Base-by-base conservation (phyloP, 306 rosid species). In the Carpinus fangiana region DNA sequence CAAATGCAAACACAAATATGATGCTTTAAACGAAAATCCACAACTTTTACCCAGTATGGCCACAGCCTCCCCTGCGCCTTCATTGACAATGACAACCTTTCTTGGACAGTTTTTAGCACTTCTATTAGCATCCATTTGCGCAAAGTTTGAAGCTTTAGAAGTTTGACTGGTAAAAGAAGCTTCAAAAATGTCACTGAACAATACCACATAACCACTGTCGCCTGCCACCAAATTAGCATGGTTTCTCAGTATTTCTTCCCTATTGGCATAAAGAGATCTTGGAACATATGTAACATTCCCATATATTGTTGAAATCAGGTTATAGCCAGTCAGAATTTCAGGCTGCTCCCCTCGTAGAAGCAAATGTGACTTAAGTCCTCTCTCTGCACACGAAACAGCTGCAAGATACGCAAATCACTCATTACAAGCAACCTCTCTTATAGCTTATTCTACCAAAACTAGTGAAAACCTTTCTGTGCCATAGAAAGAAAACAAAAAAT, bases 301-400 rank as follows among this genome's bases (percentile, higher is more conserved):
- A 14, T 89, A 90, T 41, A 94, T 57, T n/a, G 97, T 87, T 65
- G 98, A 94, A 74, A 94, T 91, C 87, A 94, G 82, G 81, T 90
- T 94, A 84, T 92, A 94, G 77, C 98, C 98, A 12, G 98, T 94
- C 81, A 88, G 82, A 83, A 90, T 76, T 78, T 88, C 89, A 62
- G 97, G 98, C 68, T 89, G 97, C 88, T 94, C 98, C 67, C 98
- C 98, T 60, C 97, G 84, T 70, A 94, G 87, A 87, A 94, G 94
- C 78, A 94, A 82, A 83, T 92, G 97, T 34, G 97, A 87, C 47
- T 77, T 77, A 34, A 89, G 76, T 84, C 97, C 96, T 84, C 88
- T 92, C 87, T 94, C 97, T 38, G 98, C 91, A 76, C 97, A 94
- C 14, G 86, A 83, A 82, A 92, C 91, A 73, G 97, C 98, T 94